Evolutionary conservation across 495 filamentous ascomycete genomes (phyloP).

Genomic region (Melanomma pulvis-pyrius): DNA sequence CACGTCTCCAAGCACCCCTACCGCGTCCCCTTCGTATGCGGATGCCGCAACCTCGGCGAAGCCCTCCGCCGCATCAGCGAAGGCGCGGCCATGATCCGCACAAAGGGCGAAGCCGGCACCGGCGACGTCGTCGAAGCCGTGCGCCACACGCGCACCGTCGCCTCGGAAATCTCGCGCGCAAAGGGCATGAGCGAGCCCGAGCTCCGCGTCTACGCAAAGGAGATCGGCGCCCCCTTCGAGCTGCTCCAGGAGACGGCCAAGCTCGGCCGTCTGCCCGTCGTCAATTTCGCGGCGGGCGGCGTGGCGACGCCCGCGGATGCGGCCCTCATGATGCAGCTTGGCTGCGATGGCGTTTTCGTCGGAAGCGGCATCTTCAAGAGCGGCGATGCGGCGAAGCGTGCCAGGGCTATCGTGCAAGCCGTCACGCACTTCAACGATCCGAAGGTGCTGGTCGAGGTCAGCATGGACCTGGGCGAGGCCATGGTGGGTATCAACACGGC

Average conservation of each 20-base stretch:
- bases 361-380: slow-evolving; percentile 97
- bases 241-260: slow-evolving; percentile 83
- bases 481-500: slow-evolving; percentile 90
- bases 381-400: slow-evolving; percentile 82
- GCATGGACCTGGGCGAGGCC: slow-evolving; percentile 83
- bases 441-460: slow-evolving; percentile 85
- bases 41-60: slow-evolving; percentile 93
- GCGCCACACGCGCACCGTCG: slow-evolving; percentile 92
- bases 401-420: slow-evolving; percentile 92
- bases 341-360: slow-evolving; percentile 97
- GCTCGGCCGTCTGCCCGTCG: slow-evolving; percentile 86
- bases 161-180: slow-evolving; percentile 76
- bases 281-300: slow-evolving; percentile 98
- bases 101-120: slow-evolving; percentile 98
- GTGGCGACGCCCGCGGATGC: slow-evolving; percentile 96
- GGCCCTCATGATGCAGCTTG: slow-evolving; percentile 98
- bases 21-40: slow-evolving; percentile 91
- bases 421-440: slow-evolving; percentile 85
- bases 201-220: slow-evolving; percentile 75
- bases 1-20: slow-evolving; percentile 89
- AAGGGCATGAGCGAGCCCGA: slow-evolving; percentile 63
- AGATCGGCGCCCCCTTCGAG: slow-evolving; percentile 73
- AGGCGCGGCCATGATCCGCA: slow-evolving; percentile 98
- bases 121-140: slow-evolving; percentile 97
- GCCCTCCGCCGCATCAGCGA: slow-evolving; percentile 89